Evolutionary conservation across 2,329 filamentous ascomycete species (phyloP), one percentile per base, ranked within the genome.

Genomic region (Ophiocordyceps unilateralis): DNA sequence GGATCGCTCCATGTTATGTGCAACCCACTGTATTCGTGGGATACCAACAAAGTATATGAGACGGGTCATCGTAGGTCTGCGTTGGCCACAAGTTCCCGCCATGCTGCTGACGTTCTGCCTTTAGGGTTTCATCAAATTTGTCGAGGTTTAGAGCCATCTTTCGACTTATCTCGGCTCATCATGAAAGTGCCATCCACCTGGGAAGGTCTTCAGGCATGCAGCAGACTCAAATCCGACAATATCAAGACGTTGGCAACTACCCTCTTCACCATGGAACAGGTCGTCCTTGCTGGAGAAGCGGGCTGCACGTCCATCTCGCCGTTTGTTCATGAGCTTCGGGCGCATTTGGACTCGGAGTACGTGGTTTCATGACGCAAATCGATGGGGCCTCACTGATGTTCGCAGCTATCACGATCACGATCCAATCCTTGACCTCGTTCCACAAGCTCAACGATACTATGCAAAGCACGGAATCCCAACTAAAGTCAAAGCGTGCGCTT

Each of bases 241-340:
- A 36, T 41, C 19, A 41, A 41, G 40, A 41, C 40, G 8, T 14
- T 41, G 40, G 40, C 40, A 2, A 41, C 40, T 15, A 41, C 40
- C 5, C 40, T 41, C 12, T 41, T 41, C 32, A 41, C 40, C 2
- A 41, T 41, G 40, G 40, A 41, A 20, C 40, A 41, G 28, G 40
- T 22, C 8, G 9, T 41, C 14, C 28, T 41, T 3, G 40, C 40
- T 17, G 40, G 40, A 22, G 40, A 41, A 22, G 40, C 32, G 14
- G 40, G 40, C 8, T 41, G 40, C 20, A 36, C 17, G 5, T 41
- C 40, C 28, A 14, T 41, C 28, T 41, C 40, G 19, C 40, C 40
- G 10, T 41, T 41, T 41, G 21, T 26, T n/a, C 40, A 41, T 20
- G 40, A 41, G 30, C 40, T 41, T 26, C 40, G 40, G 10, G 40